A percentile compares a stretch with the other conserved stretches of the same genome.
Evolutionary conservation across 192 early-diverging fungal genomes (phyloP).

Genomic region (Radiomyces spectabilis): DNA sequence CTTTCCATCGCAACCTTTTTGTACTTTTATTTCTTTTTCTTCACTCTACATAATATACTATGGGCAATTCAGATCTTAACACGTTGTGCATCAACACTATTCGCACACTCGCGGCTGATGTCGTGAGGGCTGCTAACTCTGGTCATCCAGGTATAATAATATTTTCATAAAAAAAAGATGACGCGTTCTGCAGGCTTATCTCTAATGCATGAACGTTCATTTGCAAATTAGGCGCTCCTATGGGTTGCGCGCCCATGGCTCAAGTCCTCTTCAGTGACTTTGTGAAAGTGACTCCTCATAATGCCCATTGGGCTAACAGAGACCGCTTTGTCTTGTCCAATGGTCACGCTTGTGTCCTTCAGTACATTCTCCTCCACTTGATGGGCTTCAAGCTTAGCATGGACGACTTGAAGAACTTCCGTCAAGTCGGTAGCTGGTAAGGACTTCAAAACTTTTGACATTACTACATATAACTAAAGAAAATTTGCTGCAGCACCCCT

Average conservation of each 20-base stretch:
- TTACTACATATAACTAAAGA: no score
- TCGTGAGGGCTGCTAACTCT: slow-evolving; percentile 79
- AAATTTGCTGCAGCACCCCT: slow-evolving; percentile 63
- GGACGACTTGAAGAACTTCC: slow-evolving; percentile 86
- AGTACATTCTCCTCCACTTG: slow-evolving; percentile 88
- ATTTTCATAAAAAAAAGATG: background rate
- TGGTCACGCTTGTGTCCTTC: slow-evolving; percentile 90
- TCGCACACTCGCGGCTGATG: slow-evolving; percentile 82
- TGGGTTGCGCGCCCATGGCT: slow-evolving; percentile 96
- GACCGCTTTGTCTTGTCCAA: slow-evolving; percentile 98
- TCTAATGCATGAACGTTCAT: background rate
- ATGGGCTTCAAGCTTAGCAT: slow-evolving; percentile 80
- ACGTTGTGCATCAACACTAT: slow-evolving; percentile 77
- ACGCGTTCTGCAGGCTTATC: background rate
- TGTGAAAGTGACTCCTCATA: slow-evolving; percentile 74
- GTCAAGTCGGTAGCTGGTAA: slow-evolving; percentile 72
- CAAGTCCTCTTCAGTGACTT: slow-evolving; percentile 82
- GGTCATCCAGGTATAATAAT: slow-evolving; percentile 75
- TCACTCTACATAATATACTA: no score
- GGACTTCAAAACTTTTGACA: no score
- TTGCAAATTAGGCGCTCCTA: slow-evolving; percentile 76
- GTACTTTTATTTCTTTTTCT: no score
- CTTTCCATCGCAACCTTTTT: no score
- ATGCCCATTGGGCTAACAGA: slow-evolving; percentile 86
- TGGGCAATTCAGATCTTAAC: slow-evolving; percentile 42